These are phyloP conservation scores for Schoenoplectus triqueter DNA, from an alignment of 202 grass and related monocot species.

Conservation along the genomic window DNA sequence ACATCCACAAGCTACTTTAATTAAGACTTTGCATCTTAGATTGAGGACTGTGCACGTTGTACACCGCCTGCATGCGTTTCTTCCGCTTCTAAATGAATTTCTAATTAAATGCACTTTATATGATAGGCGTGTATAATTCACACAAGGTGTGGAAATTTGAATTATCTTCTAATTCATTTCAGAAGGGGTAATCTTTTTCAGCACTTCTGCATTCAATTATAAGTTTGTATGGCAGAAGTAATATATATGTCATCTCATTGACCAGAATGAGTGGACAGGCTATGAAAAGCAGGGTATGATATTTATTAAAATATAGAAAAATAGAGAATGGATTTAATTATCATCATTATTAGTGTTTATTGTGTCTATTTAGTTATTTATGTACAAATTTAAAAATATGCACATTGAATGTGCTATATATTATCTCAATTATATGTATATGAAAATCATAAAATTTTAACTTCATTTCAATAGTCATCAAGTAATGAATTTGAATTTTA, in stretches of 20 bases:
- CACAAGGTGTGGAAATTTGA: not conserved
- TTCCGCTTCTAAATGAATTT: not conserved
- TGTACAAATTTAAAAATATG: no score
- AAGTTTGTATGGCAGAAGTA: not conserved
- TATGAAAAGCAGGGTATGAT: no score
- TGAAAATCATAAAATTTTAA: no score
- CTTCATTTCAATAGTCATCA: no score
- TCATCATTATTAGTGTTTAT: no score
- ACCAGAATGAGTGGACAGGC: no score
- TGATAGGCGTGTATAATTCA: not conserved
- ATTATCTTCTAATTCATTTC: constrained; percentile 3
- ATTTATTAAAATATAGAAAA: no score
- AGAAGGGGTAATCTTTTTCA: not conserved
- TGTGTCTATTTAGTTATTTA: no score
- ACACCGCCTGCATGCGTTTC: not conserved
- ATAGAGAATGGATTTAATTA: no score
- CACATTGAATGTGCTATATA: no score
- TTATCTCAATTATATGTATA: no score
- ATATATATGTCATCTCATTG: not conserved
- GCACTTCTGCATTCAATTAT: not conserved
- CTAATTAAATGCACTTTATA: not conserved
- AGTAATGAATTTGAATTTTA: no score
- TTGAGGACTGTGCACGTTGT: not conserved
- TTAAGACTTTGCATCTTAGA: not conserved
- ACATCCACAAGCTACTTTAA: not conserved